A percentile compares a stretch with the other conserved stretches of the same genome.
These are phyloP conservation scores for Albugo laibachii DNA, from an alignment of 352 stramenopile species.

Conservation along the genomic window DNA sequence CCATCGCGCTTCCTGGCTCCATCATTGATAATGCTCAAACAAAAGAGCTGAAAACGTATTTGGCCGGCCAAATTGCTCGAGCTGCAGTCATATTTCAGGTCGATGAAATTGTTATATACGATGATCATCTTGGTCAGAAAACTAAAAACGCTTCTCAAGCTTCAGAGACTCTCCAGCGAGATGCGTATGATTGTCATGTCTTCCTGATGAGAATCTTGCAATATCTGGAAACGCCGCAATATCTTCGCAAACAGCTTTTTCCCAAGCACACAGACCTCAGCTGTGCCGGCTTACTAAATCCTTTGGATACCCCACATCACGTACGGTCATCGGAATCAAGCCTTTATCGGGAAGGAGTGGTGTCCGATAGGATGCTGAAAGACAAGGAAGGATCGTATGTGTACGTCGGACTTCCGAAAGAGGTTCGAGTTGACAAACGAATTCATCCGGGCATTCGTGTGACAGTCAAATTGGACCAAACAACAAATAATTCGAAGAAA, in stretches of 20 bases:
- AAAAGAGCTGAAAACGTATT: conserved; percentile 90
- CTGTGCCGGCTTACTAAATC: conserved; percentile 91
- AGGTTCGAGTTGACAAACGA: conserved; percentile 75
- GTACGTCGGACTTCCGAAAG: conserved; percentile 61
- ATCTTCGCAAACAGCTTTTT: conserved; percentile 92
- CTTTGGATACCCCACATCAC: conserved; percentile 94
- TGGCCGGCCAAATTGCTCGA: conserved; percentile 91
- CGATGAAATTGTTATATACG: conserved; percentile 97
- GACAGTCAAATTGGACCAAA: conserved; percentile 90
- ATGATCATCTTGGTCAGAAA: conserved; percentile 79
- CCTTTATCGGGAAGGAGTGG: conserved; percentile 83
- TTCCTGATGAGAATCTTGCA: conserved; percentile 85
- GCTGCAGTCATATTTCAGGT: conserved; percentile 94
- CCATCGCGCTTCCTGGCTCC: conserved; percentile 90
- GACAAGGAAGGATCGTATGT: conserved; percentile 30
- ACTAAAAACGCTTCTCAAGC: conserved; percentile 2
- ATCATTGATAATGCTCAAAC: conserved; percentile 96
- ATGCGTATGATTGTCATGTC: conserved; percentile 55
- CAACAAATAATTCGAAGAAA: conserved; percentile 78
- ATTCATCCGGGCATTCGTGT: conserved; percentile 88
- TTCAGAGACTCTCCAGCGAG: conserved; percentile 21
- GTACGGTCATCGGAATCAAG: conserved; percentile 85
- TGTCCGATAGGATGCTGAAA: conserved; percentile 71
- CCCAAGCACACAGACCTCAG: conserved; percentile 94
- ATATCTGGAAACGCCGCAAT: conserved; percentile 97